Base-by-base conservation (phyloP, 164 flowering plant species). In the Magnolia kwangsiensis region DNA sequence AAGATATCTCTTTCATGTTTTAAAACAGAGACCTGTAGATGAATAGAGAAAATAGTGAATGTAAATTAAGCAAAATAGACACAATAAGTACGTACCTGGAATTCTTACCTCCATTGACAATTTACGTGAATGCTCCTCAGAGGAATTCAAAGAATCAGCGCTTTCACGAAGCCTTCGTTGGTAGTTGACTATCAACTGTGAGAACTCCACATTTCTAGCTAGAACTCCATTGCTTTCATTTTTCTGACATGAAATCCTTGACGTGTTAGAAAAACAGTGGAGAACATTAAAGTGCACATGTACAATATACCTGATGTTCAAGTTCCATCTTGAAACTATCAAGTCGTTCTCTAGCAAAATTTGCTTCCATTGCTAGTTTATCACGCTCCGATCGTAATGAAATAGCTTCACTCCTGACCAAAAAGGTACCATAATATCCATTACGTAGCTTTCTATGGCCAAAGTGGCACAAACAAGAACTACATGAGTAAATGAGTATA, bases 201-300 rank as follows among this genome's bases (percentile, higher is more conserved):
- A 88, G 69, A 96, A 91, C 86, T 96, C 98, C 58, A 92, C 90
- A 82, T 96, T 96, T 83, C 99, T 87, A 9, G 88, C 85, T 7
- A 85, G 78, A 74, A 96, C 77, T 18, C 87, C 86, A 83, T 87
- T 89, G 11, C 31, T 80, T 81, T 96, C 96, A 31, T 72, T 84
- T 84, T 87, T 89, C 95, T 93, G 87, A 21, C 23, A 71, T 58
- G 66, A 45, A 20, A 82, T n/a, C 68, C 72, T 72, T 31, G 49
- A 31, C n/a, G 67, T 11, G n/a, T 13, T 72, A 8, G 63, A 6
- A 74, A 18, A 16, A 58, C 3, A 37, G 21, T 7, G 37, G 3
- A 73, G n/a, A 66, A 64, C 24, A 29, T 27, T 8, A 71, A 66
- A 66, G 7, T 51, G 16, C 3, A 78, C 11, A 61, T 10, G 67